Conservation (phyloP, 257 asterid species). For the Salvia rosmarinus region DNA sequence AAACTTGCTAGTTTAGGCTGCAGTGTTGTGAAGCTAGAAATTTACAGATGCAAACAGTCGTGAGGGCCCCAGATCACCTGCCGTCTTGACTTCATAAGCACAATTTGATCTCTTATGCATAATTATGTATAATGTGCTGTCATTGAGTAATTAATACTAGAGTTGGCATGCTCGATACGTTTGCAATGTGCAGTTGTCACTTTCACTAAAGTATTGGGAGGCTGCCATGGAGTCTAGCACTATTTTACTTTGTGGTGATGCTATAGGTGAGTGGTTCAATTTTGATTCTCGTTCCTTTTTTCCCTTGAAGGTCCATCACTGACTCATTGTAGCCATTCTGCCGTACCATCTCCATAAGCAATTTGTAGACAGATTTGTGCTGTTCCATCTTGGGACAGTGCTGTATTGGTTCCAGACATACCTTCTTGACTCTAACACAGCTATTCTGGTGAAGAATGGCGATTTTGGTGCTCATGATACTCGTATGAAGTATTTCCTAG, state of each 20-base stretch:
- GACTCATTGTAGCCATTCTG: background rate
- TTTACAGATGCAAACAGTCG: background rate
- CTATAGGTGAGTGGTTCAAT: background rate
- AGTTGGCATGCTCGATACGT: background rate
- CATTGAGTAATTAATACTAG: slow-evolving; percentile 13
- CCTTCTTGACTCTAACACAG: background rate
- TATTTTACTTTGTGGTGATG: background rate
- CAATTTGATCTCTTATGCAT: background rate
- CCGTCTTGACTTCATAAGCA: background rate
- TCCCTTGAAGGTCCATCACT: background rate
- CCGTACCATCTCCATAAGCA: background rate
- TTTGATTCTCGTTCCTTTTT: background rate
- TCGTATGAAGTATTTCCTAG: background rate
- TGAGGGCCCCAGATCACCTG: background rate
- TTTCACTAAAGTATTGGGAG: background rate
- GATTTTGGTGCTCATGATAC: background rate
- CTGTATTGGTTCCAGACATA: background rate
- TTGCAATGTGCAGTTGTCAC: slow-evolving; percentile 1
- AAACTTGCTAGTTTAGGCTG: slow-evolving; percentile 22
- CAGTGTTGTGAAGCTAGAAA: slow-evolving; percentile 17
- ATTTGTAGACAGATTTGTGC: background rate
- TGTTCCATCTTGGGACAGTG: background rate
- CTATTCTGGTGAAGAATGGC: background rate
- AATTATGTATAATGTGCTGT: slow-evolving; percentile 4
- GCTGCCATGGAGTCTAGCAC: background rate